Conservation (phyloP, 2,329 filamentous ascomycete species). For the Nothopassalora personata region DNA sequence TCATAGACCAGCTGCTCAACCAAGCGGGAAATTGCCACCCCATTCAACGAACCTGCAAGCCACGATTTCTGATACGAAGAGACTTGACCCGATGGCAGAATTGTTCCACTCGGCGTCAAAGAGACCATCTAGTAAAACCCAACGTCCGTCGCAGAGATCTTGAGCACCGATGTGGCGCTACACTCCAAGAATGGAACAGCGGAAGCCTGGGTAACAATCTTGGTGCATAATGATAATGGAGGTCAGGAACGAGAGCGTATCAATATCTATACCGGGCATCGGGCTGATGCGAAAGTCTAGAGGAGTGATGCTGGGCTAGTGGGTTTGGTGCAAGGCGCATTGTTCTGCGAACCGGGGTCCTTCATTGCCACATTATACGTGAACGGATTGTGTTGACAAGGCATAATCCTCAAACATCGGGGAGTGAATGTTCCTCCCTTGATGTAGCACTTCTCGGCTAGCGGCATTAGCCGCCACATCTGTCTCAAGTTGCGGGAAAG, state of each 20-base stretch:
- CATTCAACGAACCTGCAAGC: background rate
- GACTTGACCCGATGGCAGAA: background rate
- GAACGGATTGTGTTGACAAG: background rate
- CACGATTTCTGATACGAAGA: background rate
- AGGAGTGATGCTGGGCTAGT: background rate
- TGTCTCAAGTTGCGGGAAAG: background rate
- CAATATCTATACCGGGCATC: background rate
- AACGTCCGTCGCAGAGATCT: background rate
- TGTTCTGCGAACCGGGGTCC: background rate
- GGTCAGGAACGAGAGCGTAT: background rate
- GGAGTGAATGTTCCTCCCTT: background rate
- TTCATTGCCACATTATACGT: background rate
- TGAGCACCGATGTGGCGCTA: background rate
- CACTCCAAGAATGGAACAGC: background rate
- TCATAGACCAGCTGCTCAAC: background rate
- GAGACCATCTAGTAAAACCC: background rate
- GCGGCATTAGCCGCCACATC: background rate
- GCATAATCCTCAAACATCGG: background rate
- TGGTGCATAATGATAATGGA: background rate
- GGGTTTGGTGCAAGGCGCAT: background rate
- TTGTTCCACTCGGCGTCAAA: background rate
- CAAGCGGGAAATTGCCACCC: background rate
- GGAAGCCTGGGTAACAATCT: background rate
- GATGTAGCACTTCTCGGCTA: background rate
- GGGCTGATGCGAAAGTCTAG: background rate